These are phyloP conservation scores for Cairneyella variabilis DNA, from an alignment of 495 filamentous ascomycete species.

Conservation along the genomic window DNA sequence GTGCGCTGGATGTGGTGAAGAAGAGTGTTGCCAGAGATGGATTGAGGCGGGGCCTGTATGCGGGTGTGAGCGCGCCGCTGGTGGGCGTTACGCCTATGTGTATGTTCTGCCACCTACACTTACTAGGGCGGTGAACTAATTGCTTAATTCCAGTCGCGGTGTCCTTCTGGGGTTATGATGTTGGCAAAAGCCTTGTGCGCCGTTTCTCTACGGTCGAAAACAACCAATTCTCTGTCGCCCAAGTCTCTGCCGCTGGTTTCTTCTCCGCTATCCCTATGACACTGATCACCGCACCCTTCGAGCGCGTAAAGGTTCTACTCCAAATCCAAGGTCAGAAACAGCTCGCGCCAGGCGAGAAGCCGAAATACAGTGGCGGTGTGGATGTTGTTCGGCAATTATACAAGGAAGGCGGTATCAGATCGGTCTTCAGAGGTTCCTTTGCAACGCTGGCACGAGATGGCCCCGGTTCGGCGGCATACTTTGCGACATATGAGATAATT, in stretches of 20 bases:
- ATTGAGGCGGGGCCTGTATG: constrained; percentile 78
- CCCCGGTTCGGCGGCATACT: constrained; percentile 90
- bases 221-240: constrained; percentile 69
- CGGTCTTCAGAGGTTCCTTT: constrained; percentile 83
- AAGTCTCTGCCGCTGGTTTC: constrained; percentile 91
- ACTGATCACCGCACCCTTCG: constrained; percentile 93
- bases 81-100: constrained; percentile 98
- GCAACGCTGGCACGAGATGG: constrained; percentile 94
- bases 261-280: constrained; percentile 99
- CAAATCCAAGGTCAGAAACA: constrained; percentile 94
- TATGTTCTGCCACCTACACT: constrained; percentile 44
- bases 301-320: constrained; percentile 96
- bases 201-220: constrained; percentile 60
- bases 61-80: constrained; percentile 92
- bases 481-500: constrained; percentile 93
- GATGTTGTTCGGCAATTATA: constrained; percentile 97
- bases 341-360: constrained; percentile 82
- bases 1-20: constrained; percentile 86
- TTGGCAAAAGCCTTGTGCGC: constrained; percentile 84
- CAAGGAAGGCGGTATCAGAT: constrained; percentile 82
- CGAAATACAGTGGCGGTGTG: constrained; percentile 80
- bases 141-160: constrained; percentile 68
- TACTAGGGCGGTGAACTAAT: constrained; percentile 2
- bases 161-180: constrained; percentile 98
- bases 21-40: constrained; percentile 88